Percentiles rank a stretch among this genome's conserved stretches.
Conservation (phyloP, 2,329 filamentous ascomycete species). For the Elsinoe necatrix region DNA sequence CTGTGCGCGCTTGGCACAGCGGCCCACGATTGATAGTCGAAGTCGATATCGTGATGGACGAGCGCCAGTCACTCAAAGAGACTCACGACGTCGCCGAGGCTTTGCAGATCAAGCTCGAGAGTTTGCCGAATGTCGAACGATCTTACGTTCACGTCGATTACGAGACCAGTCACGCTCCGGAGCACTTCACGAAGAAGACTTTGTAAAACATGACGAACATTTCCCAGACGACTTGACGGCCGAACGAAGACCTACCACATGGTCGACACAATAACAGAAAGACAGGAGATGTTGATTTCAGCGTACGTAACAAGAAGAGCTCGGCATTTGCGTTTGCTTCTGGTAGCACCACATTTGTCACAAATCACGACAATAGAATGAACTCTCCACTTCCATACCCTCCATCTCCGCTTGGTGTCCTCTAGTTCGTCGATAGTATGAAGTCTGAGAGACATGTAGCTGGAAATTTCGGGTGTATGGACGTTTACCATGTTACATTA, state of each 20-base stretch:
- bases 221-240: not conserved
- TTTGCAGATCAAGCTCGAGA: conserved; percentile 89
- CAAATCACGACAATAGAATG: not conserved
- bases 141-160: conserved; percentile 97
- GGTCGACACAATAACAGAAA: not conserved
- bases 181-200: conserved; percentile 61
- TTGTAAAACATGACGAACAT: not conserved
- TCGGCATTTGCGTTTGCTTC: not conserved
- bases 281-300: not conserved
- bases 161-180: conserved; percentile 89
- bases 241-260: not conserved
- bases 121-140: conserved; percentile 80
- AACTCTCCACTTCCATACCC: not conserved
- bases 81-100: conserved; percentile 93
- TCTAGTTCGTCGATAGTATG: not conserved
- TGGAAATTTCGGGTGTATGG: too few species aligned
- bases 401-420: not conserved
- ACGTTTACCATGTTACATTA: too few species aligned
- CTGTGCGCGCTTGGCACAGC: conserved; percentile 86
- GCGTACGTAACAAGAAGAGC: not conserved
- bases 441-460: not conserved
- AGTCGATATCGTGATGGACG: conserved; percentile 92
- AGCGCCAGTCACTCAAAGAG: conserved; percentile 58
- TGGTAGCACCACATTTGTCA: not conserved
- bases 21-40: conserved; percentile 86